Evolutionary conservation across 78 protist genomes (phyloP), one percentile per base, ranked within the genome.

Genomic region (Anaeramoeba ignava): DNA sequence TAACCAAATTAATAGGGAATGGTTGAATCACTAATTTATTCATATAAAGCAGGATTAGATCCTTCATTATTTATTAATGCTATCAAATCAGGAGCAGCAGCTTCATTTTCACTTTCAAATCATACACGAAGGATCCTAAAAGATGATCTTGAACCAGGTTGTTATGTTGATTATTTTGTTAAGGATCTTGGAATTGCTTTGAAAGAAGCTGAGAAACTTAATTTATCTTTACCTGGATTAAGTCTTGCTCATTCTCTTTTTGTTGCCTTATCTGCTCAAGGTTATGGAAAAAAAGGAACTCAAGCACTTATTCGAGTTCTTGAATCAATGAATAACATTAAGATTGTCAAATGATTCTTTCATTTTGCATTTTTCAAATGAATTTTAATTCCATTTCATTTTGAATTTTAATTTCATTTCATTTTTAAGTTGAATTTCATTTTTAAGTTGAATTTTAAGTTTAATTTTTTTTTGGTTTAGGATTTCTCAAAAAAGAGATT

Each of bases 141-240:
- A 42, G 73, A 91, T 3, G 90, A 92, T 41, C 86, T 89, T 31
- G 79, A 79, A 34, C 94, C 94, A 27, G 94, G 94, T 80, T 92
- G 90, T 83, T 82, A 39, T 54, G 89, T 92, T 39, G 90, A 90
- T n/a, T 93, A 92, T 86, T 90, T 92, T 37, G 89, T 92, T 85
- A 92, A 92, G 93, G 94, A 92, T 67, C 34, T 92, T 37, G 87
- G 84, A n/a, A 92, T 92, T 0, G 91, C 86, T 31, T n/a, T 86
- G 54, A 42, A 79, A 2, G 94, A 92, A 36, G 0, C 79, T 80
- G 31, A 1, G 0, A 0, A 82, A 17, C 85, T 92, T 91, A 33
- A 38, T 38, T 2, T 92, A 78, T 0, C 12, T 33, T 80, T 89
- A 8, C 94, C 94, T 12, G 94, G 94, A 3, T 54, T 92, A 3